Evolutionary conservation across 2,329 filamentous ascomycete species (phyloP), one percentile per base, ranked within the genome.

Genomic region (Achaetomium macrosporum): DNA sequence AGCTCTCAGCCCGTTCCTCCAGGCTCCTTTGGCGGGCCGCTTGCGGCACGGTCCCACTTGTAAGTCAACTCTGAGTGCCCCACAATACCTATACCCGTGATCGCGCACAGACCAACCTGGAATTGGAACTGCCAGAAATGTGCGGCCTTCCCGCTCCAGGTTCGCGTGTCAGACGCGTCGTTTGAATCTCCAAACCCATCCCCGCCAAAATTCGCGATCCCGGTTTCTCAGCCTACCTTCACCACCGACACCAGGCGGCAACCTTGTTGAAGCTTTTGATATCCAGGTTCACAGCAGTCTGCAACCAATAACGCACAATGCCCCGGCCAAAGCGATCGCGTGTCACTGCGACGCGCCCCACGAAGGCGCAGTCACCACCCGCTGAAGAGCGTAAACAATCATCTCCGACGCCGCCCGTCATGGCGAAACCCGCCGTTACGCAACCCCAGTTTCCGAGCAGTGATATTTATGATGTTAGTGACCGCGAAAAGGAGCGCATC

Each of bases 401-500:
- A 1, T 59, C 57, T 9, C 49, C 55, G 17, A 48, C 60, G 36
- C 57, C 56, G 10, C 48, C 53, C 8, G 39, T 45, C 29, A 53
- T 19, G 25, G 51, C 37, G 42, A 51, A 51, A 48, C 58, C 57
- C 41, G 51, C 51, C 40, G 50, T 42, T 5, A 50, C 53, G 51
- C 50, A 20, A 42, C 44, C 37, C 48, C 47, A 47, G 41, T 47
- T 45, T 29, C 52, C 54, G 25, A 55, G 48, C 40, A 69, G 64
- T 50, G 68, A 69, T 41, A 66, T 67, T 31, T 68, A 67, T 60
- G 65, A 64, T 46, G 64, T 66, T 41, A 69, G 69, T 57, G 68
- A 69, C 46, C 64, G 65, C 50, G 68, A 70, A 42, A 61, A 66
- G 46, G 63, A 64, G 20, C 57, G 57, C 8, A 60, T 57, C 10